Conservation (phyloP, 129 eudicot genomes). For the Arctium minus region DNA sequence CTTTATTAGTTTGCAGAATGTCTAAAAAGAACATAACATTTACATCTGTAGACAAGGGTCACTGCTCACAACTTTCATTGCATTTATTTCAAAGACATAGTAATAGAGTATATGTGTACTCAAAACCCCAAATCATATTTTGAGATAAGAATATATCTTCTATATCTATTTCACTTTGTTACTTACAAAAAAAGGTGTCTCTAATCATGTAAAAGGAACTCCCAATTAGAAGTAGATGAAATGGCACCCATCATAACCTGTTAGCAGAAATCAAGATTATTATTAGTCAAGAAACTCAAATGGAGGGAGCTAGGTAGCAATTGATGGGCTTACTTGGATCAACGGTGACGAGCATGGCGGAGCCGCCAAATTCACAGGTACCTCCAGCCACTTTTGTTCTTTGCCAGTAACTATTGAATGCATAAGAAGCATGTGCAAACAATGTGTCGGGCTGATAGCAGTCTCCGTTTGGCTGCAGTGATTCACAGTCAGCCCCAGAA, state of each 20-base stretch:
- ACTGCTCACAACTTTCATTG: slow-evolving; percentile 2
- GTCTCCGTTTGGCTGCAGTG: slow-evolving; percentile 66
- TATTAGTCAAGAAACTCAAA: background rate
- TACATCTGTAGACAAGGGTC: background rate
- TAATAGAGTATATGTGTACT: background rate
- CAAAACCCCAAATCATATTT: slow-evolving; percentile 15
- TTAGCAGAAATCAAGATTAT: slow-evolving; percentile 8
- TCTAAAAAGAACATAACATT: background rate
- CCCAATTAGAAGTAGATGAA: slow-evolving; percentile 47
- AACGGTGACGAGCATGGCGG: slow-evolving; percentile 80
- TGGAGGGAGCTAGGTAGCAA: background rate
- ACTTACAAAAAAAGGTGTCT: slow-evolving; percentile 40
- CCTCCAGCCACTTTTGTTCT: slow-evolving; percentile 84
- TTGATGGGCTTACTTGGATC: slow-evolving; percentile 77
- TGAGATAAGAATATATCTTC: slow-evolving; percentile 23
- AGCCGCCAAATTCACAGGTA: slow-evolving; percentile 81
- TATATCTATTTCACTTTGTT: slow-evolving; percentile 15
- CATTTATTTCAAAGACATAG: slow-evolving; percentile 20
- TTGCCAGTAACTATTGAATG: slow-evolving; percentile 93
- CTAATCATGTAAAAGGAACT: slow-evolving; percentile 17
- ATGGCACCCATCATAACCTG: slow-evolving; percentile 96
- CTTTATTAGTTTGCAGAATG: background rate
- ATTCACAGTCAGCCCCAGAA: slow-evolving; percentile 84
- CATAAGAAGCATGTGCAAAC: slow-evolving; percentile 91
- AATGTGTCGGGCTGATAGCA: slow-evolving; percentile 78